Percentiles rank a stretch among this genome's conserved stretches.
phyloP scores from a whole-genome alignment of 176 grass and related monocot genomes.

The Musa acuminata region DNA sequence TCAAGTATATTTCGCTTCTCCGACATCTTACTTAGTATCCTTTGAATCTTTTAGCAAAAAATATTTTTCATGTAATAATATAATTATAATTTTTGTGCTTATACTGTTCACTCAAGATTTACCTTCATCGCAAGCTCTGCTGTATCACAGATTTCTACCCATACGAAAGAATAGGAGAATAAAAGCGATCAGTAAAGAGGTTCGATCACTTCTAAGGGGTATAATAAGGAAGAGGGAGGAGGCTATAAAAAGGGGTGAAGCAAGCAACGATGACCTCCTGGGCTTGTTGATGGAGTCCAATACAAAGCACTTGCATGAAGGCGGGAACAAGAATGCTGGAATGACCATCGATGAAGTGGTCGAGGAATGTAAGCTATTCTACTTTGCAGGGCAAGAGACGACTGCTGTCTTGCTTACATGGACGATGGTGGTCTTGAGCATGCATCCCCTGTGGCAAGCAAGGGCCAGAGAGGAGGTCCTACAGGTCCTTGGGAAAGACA shows the following conservation, averaged over 20 bases:
- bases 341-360: constrained; percentile 1
- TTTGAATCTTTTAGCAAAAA: not conserved
- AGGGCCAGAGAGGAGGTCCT: constrained; percentile 21
- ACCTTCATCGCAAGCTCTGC: not conserved
- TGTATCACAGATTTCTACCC: constrained; percentile 42
- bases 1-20: not conserved
- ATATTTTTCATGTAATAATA: no score
- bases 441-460: constrained; percentile 23
- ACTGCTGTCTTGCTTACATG: constrained; percentile 19
- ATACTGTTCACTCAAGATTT: no score
- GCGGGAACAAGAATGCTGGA: not conserved
- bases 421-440: constrained; percentile 27
- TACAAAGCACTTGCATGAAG: not conserved
- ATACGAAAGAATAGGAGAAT: constrained; percentile 40
- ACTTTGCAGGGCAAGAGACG: constrained; percentile 25
- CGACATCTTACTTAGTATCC: not conserved
- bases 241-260: constrained; percentile 24
- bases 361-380: constrained; percentile 17
- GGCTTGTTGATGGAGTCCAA: constrained; percentile 53
- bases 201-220: constrained; percentile 31
- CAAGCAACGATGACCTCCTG: constrained; percentile 42
- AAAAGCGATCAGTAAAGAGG: constrained; percentile 30
- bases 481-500: constrained; percentile 8
- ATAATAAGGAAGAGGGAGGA: constrained; percentile 44
- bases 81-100: no score